Base-by-base conservation (phyloP, 768 basidiomycete genomes). In the Lentinula sp. region DNA sequence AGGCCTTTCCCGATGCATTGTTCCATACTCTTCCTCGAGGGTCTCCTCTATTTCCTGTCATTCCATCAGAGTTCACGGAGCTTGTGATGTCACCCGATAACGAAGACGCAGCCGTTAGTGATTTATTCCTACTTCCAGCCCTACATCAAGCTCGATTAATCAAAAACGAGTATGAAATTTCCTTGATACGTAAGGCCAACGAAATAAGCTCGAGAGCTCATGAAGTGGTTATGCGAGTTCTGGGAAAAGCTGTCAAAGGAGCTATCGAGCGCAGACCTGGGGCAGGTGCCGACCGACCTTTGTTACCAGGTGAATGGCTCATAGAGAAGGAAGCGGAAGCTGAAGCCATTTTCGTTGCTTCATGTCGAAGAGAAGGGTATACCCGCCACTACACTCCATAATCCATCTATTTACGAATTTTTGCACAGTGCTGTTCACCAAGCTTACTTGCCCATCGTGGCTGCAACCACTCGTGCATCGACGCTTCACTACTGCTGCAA, bases 401-500 rank as follows among this genome's bases (percentile, higher is more conserved):
- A 6, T 48, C 45, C 13, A 35, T 10, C 23, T 23, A 23, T 43
- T 54, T 50, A 34, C 15, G 52, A 15, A 59, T 59, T 57, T 59
- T 8, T 32, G 21, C 28, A 9, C 55, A 95, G 94, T 16, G 80
- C 94, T 1, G 80, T 86, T 10, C 89, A 89, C 56, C 93, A 95
- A 74, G 93, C 95, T 0, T 98, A 98, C 72, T 79, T 91, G 6
- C 95, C 96, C 1, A 97, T 97, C 57, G 91, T 95, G 2, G 96
- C 96, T 1, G 87, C 89, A 0, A 89, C 93, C 0, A 84, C 84
- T 2, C 83, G 93, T 18, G 94, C 95, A 3, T 88, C 93, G 1
- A 97, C 93, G 0, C 77, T 98, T 4, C 95, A 98, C 69, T 98
- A 98, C 73, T 94, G 94, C 67, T 95, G 93, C 75, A 97, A 96